Evolutionary conservation across 768 basidiomycete species (phyloP), one percentile per base, ranked within the genome.

Genomic region (Lactarius psammicola): DNA sequence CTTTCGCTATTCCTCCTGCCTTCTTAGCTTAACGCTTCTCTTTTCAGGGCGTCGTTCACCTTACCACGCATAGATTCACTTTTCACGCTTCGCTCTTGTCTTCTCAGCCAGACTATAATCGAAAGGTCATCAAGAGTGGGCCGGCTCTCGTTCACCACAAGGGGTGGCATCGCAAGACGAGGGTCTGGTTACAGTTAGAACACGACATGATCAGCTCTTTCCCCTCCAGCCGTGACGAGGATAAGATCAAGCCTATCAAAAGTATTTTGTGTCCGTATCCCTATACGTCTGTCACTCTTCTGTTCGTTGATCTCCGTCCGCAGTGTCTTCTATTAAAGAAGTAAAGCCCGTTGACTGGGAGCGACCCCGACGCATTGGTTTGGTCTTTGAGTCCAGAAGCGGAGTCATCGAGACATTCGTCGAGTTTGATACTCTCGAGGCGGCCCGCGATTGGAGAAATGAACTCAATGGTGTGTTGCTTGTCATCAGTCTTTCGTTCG

Each of bases 11-110:
- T 66, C 71, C 62, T 64, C 66, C 59, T 26, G 1, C 23, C 0
- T 42, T 62, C 57, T 63, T 30, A 63, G 28, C 18, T 60, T 70
- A 54, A 60, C 60, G 4, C 33, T 10, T 8, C 62, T 20, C 23
- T 49, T 44, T 15, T 55, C 42, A 84, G 80, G 85, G 87, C 8
- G 84, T 85, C 36, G 75, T 87, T 20, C 86, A 88, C 72, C 72
- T 88, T 23, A 89, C 87, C 0, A 86, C 85, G 0, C 86, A 88
- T 73, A 81, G 87, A 4, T 67, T 88, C 23, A 76, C 85, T 0
- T 89, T 89, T 72, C 87, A 88, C 69, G 87, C 87, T 2, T 81
- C 85, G 11, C 73, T 89, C 23, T 79, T 85, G 18, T 78, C 83
- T 0, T 77, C 78, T 30, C 72, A 74, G n/a, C 76, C 79, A 6